Conservation (phyloP, 352 stramenopile genomes). For the Phytophthora ramorum region DNA sequence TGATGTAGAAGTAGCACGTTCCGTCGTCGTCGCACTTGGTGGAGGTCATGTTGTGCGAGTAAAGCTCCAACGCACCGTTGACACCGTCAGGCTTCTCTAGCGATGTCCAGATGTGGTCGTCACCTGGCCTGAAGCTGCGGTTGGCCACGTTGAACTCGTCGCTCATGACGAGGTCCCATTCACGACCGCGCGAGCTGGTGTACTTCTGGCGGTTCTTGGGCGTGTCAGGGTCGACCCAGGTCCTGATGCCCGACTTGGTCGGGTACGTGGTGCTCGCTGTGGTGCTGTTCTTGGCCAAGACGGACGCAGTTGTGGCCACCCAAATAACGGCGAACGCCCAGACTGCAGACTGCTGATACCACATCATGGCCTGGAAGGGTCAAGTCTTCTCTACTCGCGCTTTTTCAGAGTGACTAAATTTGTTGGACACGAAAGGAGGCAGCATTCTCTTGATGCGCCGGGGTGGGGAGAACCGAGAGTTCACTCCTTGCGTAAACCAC, state of each 20-base stretch:
- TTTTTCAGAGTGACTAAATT: slow-evolving; percentile 9
- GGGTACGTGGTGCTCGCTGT: slow-evolving; percentile 21
- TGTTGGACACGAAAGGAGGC: neutral
- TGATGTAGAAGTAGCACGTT: slow-evolving; percentile 55
- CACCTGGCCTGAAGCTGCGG: slow-evolving; percentile 81
- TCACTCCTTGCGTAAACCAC: neutral
- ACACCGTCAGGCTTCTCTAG: slow-evolving; percentile 64
- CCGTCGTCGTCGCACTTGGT: slow-evolving; percentile 52
- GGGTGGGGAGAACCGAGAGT: neutral
- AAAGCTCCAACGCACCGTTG: slow-evolving; percentile 91
- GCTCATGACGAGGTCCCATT: slow-evolving; percentile 72
- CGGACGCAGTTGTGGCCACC: neutral
- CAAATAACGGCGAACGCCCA: slow-evolving; percentile 10
- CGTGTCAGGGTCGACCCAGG: slow-evolving; percentile 51
- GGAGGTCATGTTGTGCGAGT: slow-evolving; percentile 84
- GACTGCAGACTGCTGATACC: neutral
- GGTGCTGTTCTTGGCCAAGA: slow-evolving; percentile 21
- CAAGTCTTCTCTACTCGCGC: neutral
- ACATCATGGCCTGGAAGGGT: slow-evolving; percentile 3
- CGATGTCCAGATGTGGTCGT: slow-evolving; percentile 93
- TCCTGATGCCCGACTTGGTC: slow-evolving; percentile 42
- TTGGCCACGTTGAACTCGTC: slow-evolving; percentile 71
- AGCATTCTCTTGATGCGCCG: neutral
- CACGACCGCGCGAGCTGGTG: slow-evolving; percentile 52
- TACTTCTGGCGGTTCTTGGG: slow-evolving; percentile 36